A percentile compares a stretch with the other conserved stretches of the same genome.
Evolutionary conservation across 208 protist genomes (phyloP).

Genomic region (Crithidia mellificae): DNA sequence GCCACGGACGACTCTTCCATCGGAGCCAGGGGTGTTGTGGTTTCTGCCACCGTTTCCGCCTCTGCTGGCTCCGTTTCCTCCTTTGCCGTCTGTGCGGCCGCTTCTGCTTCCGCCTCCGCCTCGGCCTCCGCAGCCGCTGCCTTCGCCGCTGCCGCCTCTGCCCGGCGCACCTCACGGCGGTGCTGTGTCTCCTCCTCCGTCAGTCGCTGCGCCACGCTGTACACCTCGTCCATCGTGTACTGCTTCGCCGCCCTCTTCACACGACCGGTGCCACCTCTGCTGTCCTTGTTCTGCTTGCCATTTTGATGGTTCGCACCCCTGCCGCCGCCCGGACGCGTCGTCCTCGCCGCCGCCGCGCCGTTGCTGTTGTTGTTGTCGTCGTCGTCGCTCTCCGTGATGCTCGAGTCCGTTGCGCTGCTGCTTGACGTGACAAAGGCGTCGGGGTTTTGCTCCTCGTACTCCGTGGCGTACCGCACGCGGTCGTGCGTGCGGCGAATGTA

Average conservation of each 20-base stretch:
- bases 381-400: slow-evolving; percentile 9
- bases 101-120: neutral
- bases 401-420: slow-evolving; percentile 20
- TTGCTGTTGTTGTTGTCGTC: neutral
- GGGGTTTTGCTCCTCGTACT: slow-evolving; percentile 27
- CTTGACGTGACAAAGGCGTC: slow-evolving; percentile 19
- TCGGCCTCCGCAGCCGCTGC: slow-evolving; percentile 3
- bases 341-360: neutral
- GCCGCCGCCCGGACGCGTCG: too few relatives aligned
- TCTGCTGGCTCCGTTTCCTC: too few relatives aligned
- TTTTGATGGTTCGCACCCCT: too few relatives aligned
- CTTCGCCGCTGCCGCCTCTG: neutral
- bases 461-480: slow-evolving; percentile 39
- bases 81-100: too few relatives aligned
- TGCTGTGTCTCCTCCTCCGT: slow-evolving; percentile 21
- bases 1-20: too few relatives aligned
- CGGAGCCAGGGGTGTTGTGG: too few relatives aligned
- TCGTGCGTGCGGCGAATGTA: slow-evolving; percentile 20
- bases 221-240: slow-evolving; percentile 37
- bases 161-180: neutral
- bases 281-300: too few relatives aligned
- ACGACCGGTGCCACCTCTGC: too few relatives aligned
- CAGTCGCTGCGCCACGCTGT: slow-evolving; percentile 13
- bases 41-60: too few relatives aligned
- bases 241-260: neutral